Conservation (phyloP, 768 basidiomycete species). For the Lentinula detonsa region DNA sequence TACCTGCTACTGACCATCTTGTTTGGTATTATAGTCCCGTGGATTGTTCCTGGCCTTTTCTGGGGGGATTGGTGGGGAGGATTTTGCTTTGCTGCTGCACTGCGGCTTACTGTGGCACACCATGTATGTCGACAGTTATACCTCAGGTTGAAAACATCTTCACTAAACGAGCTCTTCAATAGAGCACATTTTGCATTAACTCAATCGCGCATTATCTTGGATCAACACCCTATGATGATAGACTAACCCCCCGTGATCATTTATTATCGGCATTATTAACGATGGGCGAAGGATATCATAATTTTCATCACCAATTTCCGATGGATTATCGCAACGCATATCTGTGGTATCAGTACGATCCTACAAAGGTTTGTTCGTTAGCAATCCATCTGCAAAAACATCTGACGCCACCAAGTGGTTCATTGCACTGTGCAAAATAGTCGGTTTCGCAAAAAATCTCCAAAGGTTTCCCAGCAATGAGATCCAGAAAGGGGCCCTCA, state of each 20-base stretch:
- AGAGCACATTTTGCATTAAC: conserved; percentile 88
- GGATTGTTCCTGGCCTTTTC: conserved; percentile 58
- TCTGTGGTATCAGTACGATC: conserved; percentile 68
- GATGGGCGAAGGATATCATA: conserved; percentile 58
- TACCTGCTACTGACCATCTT: conserved; percentile 58
- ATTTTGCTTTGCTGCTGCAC: conserved; percentile 67
- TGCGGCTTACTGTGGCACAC: conserved; percentile 71
- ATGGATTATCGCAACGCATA: conserved; percentile 82
- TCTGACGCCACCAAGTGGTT: conserved; percentile 97
- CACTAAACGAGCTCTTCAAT: not conserved
- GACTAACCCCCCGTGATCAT: conserved; percentile 70
- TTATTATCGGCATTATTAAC: conserved; percentile 78
- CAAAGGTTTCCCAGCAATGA: conserved; percentile 86
- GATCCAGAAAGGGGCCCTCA: conserved; percentile 72
- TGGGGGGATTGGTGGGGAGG: conserved; percentile 79
- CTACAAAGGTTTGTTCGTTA: conserved; percentile 25
- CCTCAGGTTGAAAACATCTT: not conserved
- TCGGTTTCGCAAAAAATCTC: conserved; percentile 78
- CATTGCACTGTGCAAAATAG: conserved; percentile 54
- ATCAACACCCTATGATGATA: conserved; percentile 77
- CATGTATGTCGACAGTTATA: conserved; percentile 47
- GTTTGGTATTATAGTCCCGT: conserved; percentile 71
- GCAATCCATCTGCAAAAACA: conserved; percentile 29
- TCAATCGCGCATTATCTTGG: conserved; percentile 86
- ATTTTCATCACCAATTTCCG: conserved; percentile 87